A percentile compares a stretch with the other conserved stretches of the same genome.
Evolutionary conservation across 352 stramenopile genomes (phyloP).

Genomic region (Phytophthora quininea): DNA sequence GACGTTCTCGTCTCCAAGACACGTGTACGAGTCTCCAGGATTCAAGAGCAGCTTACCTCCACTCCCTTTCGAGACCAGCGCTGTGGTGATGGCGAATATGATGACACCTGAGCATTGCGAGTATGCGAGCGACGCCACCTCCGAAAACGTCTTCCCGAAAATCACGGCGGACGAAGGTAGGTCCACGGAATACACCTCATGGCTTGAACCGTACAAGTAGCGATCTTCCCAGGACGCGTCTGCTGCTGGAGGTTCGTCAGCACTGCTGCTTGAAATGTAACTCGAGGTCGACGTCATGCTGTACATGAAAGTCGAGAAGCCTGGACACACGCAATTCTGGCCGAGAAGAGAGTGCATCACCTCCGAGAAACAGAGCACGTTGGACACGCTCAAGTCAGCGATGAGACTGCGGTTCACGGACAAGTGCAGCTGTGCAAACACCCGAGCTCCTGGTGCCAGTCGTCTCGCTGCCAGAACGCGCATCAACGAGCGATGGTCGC

Average conservation of each 20-base stretch:
- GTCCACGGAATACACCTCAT: conserved; percentile 80
- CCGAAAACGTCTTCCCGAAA: conserved; percentile 73
- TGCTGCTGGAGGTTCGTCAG: conserved; percentile 30
- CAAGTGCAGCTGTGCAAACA: conserved; percentile 78
- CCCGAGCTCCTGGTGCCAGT: conserved; percentile 44
- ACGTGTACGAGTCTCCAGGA: conserved; percentile 75
- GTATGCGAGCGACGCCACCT: conserved; percentile 79
- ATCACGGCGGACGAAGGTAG: conserved; percentile 56
- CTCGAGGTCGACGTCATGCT: conserved; percentile 83
- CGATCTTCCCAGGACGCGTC: conserved; percentile 68
- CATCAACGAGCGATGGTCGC: conserved; percentile 80
- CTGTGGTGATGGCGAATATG: conserved; percentile 64
- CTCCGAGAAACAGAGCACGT: conserved; percentile 80
- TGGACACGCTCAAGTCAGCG: conserved; percentile 70
- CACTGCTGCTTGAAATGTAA: conserved; percentile 36
- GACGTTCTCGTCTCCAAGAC: conserved; percentile 60
- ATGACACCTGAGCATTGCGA: conserved; percentile 72
- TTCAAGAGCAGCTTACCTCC: conserved; percentile 67
- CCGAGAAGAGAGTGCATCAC: conserved; percentile 80
- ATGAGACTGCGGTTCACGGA: conserved; percentile 74
- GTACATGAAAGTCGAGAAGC: conserved; percentile 88
- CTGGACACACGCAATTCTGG: conserved; percentile 86
- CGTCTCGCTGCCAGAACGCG: conserved; percentile 74
- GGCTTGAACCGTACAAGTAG: conserved; percentile 72
- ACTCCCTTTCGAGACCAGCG: conserved; percentile 23